These are phyloP conservation scores for Prinsepia uniflora DNA, from an alignment of 306 rosid species.

Conservation along the genomic window DNA sequence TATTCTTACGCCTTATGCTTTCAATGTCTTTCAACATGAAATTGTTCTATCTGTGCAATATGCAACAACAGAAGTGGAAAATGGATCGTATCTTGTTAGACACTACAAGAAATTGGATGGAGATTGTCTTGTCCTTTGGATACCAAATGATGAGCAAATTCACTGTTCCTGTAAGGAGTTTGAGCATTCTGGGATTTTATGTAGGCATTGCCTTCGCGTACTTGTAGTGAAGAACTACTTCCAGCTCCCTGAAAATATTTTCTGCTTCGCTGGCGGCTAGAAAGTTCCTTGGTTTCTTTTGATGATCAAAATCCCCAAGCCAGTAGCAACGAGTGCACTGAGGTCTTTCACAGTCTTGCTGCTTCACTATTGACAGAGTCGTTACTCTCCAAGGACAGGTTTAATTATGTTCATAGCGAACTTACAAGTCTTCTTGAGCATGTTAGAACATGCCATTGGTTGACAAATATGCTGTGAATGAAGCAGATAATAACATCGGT, in stretches of 20 bases:
- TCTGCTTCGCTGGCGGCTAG: constrained; percentile 51
- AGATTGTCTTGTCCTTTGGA: constrained; percentile 51
- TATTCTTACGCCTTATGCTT: constrained; percentile 55
- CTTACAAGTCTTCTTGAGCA: constrained; percentile 50
- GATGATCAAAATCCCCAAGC: constrained; percentile 29
- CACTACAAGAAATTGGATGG: constrained; percentile 58
- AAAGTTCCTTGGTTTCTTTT: constrained; percentile 30
- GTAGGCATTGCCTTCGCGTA: constrained; percentile 59
- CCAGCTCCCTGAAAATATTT: constrained; percentile 56
- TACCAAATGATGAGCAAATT: constrained; percentile 44
- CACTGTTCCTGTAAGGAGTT: constrained; percentile 65
- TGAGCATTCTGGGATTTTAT: constrained; percentile 58
- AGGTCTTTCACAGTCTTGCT: constrained; percentile 45
- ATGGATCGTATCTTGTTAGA: constrained; percentile 54
- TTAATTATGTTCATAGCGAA: constrained; percentile 41
- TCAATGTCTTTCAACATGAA: constrained; percentile 49
- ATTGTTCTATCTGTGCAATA: constrained; percentile 47
- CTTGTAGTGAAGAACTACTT: constrained; percentile 50
- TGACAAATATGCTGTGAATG: constrained; percentile 39
- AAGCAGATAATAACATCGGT: constrained; percentile 30
- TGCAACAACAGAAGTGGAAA: constrained; percentile 42
- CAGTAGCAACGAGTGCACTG: constrained; percentile 34
- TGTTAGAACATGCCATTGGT: constrained; percentile 46
- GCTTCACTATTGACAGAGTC: constrained; percentile 51
- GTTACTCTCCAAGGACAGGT: constrained; percentile 41